Evolutionary conservation across 2,329 filamentous ascomycete genomes (phyloP).

Genomic region (Cercospora sesami): DNA sequence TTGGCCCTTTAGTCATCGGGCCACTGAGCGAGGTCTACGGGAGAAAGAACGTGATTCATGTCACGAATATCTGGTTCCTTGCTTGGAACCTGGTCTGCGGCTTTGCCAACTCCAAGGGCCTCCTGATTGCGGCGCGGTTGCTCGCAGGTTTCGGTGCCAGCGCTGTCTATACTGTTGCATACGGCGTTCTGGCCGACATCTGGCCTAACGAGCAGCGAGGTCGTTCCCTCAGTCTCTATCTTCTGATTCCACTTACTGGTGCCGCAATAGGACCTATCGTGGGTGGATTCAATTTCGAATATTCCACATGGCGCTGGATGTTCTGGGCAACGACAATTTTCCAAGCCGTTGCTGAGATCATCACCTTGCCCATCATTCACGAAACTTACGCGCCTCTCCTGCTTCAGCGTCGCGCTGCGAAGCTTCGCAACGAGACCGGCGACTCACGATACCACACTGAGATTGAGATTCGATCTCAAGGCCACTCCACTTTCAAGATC

Average conservation of each 20-base stretch:
- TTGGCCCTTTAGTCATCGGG: slow-evolving; percentile 25
- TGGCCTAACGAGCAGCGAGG: slow-evolving; percentile 27
- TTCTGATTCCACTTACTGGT: slow-evolving; percentile 26
- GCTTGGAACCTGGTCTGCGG: slow-evolving; percentile 53
- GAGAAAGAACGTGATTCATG: slow-evolving; percentile 45
- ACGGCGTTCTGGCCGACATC: slow-evolving; percentile 27
- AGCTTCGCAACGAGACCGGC: slow-evolving; percentile 41
- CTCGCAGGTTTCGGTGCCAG: slow-evolving; percentile 54
- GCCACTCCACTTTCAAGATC: slow-evolving; percentile 21
- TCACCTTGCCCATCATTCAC: slow-evolving; percentile 37
- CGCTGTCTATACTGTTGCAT: slow-evolving; percentile 35
- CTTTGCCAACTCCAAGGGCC: slow-evolving; percentile 44
- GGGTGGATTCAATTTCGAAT: slow-evolving; percentile 43
- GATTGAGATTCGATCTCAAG: slow-evolving; percentile 16
- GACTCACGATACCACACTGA: slow-evolving; percentile 57
- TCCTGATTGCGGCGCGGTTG: slow-evolving; percentile 50
- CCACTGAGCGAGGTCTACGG: slow-evolving; percentile 50
- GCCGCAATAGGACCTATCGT: slow-evolving; percentile 28
- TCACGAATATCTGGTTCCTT: slow-evolving; percentile 54
- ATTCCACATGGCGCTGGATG: slow-evolving; percentile 47
- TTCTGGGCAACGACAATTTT: slow-evolving; percentile 45
- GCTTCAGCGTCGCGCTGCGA: slow-evolving; percentile 41
- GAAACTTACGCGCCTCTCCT: slow-evolving; percentile 44
- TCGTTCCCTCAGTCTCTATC: slow-evolving; percentile 21
- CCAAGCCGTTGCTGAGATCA: slow-evolving; percentile 28